Base-by-base conservation (phyloP, 805 yeast species). In the Tetrapisispora fleetii region DNA sequence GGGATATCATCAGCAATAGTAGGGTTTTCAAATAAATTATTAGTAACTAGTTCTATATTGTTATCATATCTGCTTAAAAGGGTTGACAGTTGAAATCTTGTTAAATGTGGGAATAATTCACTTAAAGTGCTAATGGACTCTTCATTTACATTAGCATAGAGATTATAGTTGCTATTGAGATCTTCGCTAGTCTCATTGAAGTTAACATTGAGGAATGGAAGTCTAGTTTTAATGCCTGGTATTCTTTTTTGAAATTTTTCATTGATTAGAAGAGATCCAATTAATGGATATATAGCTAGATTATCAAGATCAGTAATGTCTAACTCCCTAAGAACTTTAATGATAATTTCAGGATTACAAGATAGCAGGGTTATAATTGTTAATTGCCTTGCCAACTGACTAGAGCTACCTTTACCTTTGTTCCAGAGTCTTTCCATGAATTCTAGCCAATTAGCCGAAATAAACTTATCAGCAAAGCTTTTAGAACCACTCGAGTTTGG, bases 71-170 rank as follows among this genome's bases (percentile, higher is more conserved):
- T 68, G 22, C 65, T 58, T 14, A 87, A 63, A 2, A 86, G 56
- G 1, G 69, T 67, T n/a, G 65, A 66, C 0, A 81, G 75, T 58
- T 78, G 74, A 1, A 68, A 63, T 3, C 62, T 58, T 0, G 76
- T 66, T 35, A 87, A 60, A 37, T 75, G 75, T 0, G 96, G 96
- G 60, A 88, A 85, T 52, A 89, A 60, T 32, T 81, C 86, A n/a
- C 61, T 50, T 40, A 76, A 56, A 24, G 67, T 66, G 17, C 63
- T 58, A 1, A 83, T 68, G 40, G 73, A 68, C 2, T 63, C 67
- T 32, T 67, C 64, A 30, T 61, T 53, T 1, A 56, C 45, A 2
- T 50, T 45, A 18, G 37, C 6, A 21, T 21, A 13, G 11, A 47
- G 35, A n/a, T 46, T 32, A 46, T 40, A 46, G 30, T 37, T 37